phyloP scores from a whole-genome alignment of 176 grass and related monocot genomes.

The Stipa capillata region DNA sequence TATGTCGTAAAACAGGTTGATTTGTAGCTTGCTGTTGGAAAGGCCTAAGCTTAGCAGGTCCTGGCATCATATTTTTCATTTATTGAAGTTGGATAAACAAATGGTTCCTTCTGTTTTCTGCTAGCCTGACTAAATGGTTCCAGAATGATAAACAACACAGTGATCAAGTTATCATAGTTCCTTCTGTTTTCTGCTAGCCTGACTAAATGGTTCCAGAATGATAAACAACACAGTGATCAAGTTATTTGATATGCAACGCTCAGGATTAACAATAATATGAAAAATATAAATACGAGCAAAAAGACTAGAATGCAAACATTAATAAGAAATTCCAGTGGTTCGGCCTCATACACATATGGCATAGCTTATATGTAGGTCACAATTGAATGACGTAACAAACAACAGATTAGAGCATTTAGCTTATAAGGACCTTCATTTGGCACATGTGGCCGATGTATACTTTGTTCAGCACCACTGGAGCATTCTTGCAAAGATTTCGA shows the following conservation, averaged over 20 bases:
- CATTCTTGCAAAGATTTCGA: conserved; percentile 13
- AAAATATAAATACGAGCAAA: neutral
- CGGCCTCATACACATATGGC: neutral
- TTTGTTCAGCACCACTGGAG: conserved; percentile 14
- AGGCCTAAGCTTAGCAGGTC: neutral
- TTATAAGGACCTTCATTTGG: conserved; percentile 23
- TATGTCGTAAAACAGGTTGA: neutral
- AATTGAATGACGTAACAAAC: neutral
- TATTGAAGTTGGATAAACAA: neutral
- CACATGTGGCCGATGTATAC: neutral
- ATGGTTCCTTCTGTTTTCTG: neutral
- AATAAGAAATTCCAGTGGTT: neutral
- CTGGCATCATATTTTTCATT: neutral
- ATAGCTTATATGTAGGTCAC: neutral
- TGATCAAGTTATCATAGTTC: neutral
- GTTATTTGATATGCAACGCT: neutral
- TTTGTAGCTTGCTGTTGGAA: neutral
- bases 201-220: neutral
- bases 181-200: neutral
- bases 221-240: neutral
- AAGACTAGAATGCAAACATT: neutral
- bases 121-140: neutral
- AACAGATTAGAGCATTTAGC: conserved; percentile 1
- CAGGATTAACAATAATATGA: neutral
- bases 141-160: conserved; percentile 7